Evolutionary conservation across 495 filamentous ascomycete species (phyloP).

Genomic region (Aspergillus wentii): DNA sequence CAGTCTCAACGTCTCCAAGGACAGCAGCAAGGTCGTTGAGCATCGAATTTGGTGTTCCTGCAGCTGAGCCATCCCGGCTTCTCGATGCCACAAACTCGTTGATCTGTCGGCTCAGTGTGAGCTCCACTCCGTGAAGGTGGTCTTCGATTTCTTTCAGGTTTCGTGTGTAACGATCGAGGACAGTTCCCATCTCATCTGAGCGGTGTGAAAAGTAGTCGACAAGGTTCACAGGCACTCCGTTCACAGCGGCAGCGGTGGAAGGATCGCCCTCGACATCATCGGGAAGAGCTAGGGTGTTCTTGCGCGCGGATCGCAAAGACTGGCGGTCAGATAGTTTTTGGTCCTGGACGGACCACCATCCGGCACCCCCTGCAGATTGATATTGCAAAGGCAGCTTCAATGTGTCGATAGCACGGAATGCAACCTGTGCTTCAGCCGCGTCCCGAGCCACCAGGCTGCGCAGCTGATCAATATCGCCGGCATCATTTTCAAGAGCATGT

Average conservation of each 20-base stretch:
- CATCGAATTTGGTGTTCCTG: constrained; percentile 39
- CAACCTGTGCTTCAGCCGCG: constrained; percentile 65
- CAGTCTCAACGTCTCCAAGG: constrained; percentile 71
- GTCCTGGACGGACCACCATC: constrained; percentile 44
- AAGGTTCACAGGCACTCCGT: constrained; percentile 50
- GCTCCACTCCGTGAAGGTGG: constrained; percentile 72
- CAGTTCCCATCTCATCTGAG: constrained; percentile 64
- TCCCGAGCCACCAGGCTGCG: constrained; percentile 61
- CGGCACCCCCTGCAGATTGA: constrained; percentile 42
- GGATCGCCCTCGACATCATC: constrained; percentile 59
- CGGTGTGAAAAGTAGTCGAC: constrained; percentile 73
- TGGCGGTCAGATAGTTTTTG: constrained; percentile 37
- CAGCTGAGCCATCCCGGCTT: constrained; percentile 41
- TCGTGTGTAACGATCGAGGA: constrained; percentile 59
- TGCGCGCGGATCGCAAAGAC: constrained; percentile 35
- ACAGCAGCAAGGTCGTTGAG: constrained; percentile 60
- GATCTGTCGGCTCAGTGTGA: constrained; percentile 62
- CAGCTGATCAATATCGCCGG: constrained; percentile 61
- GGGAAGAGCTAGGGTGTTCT: constrained; percentile 41
- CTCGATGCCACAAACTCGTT: constrained; percentile 58
- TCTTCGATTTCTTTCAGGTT: constrained; percentile 78
- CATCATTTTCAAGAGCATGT: constrained; percentile 65
- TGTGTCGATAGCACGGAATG: constrained; percentile 71
- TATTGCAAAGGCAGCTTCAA: constrained; percentile 71
- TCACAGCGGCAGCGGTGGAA: constrained; percentile 29